Evolutionary conservation across 2,329 filamentous ascomycete genomes (phyloP).

Genomic region (Neonectria magnoliae): DNA sequence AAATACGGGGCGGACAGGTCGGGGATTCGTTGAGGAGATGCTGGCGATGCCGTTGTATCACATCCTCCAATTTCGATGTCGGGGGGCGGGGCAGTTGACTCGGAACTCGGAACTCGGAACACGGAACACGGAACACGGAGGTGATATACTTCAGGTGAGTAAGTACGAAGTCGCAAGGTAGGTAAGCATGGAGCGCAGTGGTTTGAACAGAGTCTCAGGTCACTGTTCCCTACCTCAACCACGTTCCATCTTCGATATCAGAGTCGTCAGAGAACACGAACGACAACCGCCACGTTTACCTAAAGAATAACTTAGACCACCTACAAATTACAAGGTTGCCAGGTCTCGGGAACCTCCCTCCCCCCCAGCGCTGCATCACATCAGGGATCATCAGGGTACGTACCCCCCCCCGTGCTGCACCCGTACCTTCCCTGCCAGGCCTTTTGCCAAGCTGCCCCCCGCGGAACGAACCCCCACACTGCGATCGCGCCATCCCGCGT

Average conservation of each 20-base stretch:
- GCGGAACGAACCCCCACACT: constrained; percentile 29
- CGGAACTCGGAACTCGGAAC: background rate
- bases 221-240: too few species aligned
- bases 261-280: too few species aligned
- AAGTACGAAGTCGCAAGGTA: too few species aligned
- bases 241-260: background rate
- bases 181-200: too few species aligned
- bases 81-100: background rate
- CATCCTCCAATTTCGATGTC: constrained; percentile 16
- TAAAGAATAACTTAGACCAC: too few species aligned
- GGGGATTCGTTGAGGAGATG: background rate
- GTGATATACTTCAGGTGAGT: background rate
- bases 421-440: background rate
- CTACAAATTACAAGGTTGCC: too few species aligned
- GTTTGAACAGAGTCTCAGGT: background rate
- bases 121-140: background rate
- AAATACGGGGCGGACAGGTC: background rate
- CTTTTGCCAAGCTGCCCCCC: background rate
- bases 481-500: constrained; percentile 38
- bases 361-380: background rate
- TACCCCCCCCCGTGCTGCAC: background rate
- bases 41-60: constrained; percentile 2
- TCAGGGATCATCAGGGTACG: background rate
- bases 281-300: too few species aligned
- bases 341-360: too few species aligned